Conservation (phyloP, 2,329 filamentous ascomycete genomes). For the Biscogniauxia sp. region DNA sequence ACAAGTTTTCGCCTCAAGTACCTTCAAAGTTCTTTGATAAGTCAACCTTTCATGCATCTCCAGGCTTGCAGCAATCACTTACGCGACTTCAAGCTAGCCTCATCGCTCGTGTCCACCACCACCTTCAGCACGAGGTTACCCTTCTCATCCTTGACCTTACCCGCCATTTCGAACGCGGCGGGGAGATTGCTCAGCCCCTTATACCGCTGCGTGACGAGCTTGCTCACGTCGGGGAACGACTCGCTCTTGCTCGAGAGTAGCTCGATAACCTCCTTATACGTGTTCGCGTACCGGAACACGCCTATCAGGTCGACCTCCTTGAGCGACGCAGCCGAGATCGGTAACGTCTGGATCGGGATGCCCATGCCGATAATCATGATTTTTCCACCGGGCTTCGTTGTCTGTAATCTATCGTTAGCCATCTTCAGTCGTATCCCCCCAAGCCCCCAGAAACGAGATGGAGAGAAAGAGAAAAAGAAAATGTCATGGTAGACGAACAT, state of each 20-base stretch:
- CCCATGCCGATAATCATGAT: conserved; percentile 80
- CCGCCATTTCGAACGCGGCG: conserved; percentile 72
- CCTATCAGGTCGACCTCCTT: conserved; percentile 77
- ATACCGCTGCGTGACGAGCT: conserved; percentile 70
- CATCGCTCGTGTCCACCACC: conserved; percentile 49
- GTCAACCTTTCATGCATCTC: neutral
- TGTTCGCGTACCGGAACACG: conserved; percentile 75
- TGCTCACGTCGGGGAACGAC: conserved; percentile 61
- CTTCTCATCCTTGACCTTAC: conserved; percentile 64
- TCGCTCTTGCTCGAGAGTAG: conserved; percentile 48
- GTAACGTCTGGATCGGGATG: conserved; percentile 71
- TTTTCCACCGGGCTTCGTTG: conserved; percentile 65
- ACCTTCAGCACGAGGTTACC: conserved; percentile 75
- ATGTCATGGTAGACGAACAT: conserved; percentile 41
- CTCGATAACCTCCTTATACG: conserved; percentile 59
- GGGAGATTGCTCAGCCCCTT: conserved; percentile 60
- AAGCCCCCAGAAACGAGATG: neutral
- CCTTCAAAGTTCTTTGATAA: neutral
- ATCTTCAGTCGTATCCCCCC: no score
- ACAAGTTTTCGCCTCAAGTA: neutral
- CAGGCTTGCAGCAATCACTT: neutral
- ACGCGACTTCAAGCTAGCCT: conserved; percentile 4
- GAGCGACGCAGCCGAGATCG: conserved; percentile 68
- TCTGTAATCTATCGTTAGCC: conserved; percentile 32
- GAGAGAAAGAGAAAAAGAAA: no score